A percentile compares a stretch with the other conserved stretches of the same genome.
These are phyloP conservation scores for Helianthus tuberosus DNA, from an alignment of 129 eudicot species.

Conservation along the genomic window DNA sequence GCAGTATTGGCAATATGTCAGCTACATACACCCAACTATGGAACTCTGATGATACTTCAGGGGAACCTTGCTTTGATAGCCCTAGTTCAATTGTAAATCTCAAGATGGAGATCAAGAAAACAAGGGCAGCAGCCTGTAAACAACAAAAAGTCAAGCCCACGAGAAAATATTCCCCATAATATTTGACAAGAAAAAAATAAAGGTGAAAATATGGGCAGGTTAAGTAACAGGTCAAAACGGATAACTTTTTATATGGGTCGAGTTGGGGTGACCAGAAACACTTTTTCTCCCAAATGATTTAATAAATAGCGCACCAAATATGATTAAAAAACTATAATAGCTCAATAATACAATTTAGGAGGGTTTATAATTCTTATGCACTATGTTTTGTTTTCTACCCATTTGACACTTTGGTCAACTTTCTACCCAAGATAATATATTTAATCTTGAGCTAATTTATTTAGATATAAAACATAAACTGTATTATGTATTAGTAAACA, in stretches of 20 bases:
- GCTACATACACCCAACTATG: slow-evolving; percentile 47
- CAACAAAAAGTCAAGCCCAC: slow-evolving; percentile 18
- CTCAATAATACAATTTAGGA: not conserved
- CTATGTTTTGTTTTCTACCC: slow-evolving; percentile 1
- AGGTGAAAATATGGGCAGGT: not conserved
- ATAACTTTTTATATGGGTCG: slow-evolving; percentile 6
- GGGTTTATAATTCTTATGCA: not conserved
- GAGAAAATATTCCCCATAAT: not conserved
- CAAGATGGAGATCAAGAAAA: slow-evolving; percentile 60
- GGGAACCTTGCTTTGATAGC: slow-evolving; percentile 76
- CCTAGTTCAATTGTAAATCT: slow-evolving; percentile 75
- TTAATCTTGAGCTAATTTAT: not conserved
- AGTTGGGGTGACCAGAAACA: not conserved
- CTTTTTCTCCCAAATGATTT: not conserved
- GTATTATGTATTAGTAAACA: not conserved
- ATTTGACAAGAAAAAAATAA: not conserved
- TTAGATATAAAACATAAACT: not conserved
- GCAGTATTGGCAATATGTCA: slow-evolving; percentile 56
- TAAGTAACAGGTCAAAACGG: not conserved
- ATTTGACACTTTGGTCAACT: not conserved
- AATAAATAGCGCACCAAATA: not conserved
- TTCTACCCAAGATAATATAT: no score
- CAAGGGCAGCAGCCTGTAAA: slow-evolving; percentile 64
- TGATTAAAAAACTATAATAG: not conserved
- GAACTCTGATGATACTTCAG: slow-evolving; percentile 39